phyloP scores from a whole-genome alignment of 2,329 filamentous ascomycete species.

The Sporothrix dimorphospora region DNA sequence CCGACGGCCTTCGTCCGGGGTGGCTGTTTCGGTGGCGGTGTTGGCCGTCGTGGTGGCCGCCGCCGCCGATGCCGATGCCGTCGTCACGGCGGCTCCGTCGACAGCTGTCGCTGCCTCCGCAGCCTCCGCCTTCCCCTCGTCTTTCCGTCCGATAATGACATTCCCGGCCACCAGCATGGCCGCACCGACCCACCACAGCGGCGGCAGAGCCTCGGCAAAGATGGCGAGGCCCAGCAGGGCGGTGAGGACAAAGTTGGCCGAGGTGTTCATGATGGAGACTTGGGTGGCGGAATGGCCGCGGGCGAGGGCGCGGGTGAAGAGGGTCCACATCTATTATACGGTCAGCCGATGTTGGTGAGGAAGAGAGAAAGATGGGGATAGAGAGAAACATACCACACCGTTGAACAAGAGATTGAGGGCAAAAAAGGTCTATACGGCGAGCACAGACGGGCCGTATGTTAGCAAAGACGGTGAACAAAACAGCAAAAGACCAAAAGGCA shows the following conservation, averaged over 20 bases:
- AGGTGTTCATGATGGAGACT: constrained; percentile 81
- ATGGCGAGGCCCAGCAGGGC: constrained; percentile 71
- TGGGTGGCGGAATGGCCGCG: constrained; percentile 75
- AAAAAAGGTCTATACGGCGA: constrained; percentile 66
- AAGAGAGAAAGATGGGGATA: neutral
- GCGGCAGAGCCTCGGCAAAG: constrained; percentile 72
- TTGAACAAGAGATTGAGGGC: constrained; percentile 75
- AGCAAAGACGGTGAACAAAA: neutral
- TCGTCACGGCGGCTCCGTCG: neutral
- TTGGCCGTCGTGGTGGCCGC: neutral
- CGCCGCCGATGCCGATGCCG: neutral
- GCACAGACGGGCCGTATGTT: neutral
- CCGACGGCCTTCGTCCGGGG: neutral
- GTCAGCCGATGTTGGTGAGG: constrained; percentile 7
- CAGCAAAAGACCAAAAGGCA: neutral
- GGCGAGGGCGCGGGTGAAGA: constrained; percentile 79
- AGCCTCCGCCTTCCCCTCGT: constrained; percentile 47
- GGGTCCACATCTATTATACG: constrained; percentile 70
- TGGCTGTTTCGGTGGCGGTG: no score
- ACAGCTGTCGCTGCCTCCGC: constrained; percentile 43
- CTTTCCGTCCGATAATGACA: constrained; percentile 74
- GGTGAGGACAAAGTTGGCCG: constrained; percentile 78
- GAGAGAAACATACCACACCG: constrained; percentile 54
- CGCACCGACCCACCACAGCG: constrained; percentile 77
- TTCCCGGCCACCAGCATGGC: constrained; percentile 73